These are phyloP conservation scores for Papiliotrema fonsecae DNA, from an alignment of 1,284 basidiomycete species.

Conservation along the genomic window DNA sequence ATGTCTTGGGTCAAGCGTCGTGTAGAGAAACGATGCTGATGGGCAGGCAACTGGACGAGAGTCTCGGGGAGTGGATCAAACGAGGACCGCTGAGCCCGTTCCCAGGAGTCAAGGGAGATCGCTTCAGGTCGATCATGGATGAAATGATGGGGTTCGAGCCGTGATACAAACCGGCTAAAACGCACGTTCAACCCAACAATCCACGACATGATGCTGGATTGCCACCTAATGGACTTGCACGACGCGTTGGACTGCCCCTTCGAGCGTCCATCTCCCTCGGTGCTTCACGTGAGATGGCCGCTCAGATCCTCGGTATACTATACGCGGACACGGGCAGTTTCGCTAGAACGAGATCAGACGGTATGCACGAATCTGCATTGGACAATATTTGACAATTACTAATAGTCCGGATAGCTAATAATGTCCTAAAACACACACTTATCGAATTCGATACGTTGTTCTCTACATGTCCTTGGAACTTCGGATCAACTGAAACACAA, in stretches of 20 bases:
- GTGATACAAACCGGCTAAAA: not conserved
- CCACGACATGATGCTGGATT: not conserved
- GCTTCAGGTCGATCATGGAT: not conserved
- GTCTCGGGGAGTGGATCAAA: not conserved
- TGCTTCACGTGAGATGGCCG: no score
- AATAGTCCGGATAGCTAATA: no score
- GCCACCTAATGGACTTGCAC: no score
- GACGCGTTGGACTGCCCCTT: no score
- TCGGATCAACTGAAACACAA: not conserved
- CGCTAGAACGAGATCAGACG: no score
- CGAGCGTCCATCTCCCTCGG: no score
- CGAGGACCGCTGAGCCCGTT: not conserved
- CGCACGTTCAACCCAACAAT: not conserved
- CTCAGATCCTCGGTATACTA: no score
- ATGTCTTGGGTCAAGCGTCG: slow-evolving; percentile 9
- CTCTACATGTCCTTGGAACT: not conserved
- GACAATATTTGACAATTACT: no score
- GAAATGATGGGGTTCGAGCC: not conserved
- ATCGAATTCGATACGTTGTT: not conserved
- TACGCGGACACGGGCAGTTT: no score
- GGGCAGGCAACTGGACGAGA: not conserved
- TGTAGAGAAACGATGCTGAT: not conserved
- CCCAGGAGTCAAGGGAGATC: not conserved
- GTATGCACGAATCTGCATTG: no score
- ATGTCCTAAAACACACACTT: no score